Evolutionary conservation across 306 rosid genomes (phyloP), one percentile per base, ranked within the genome.

Genomic region (Prosopis cineraria): DNA sequence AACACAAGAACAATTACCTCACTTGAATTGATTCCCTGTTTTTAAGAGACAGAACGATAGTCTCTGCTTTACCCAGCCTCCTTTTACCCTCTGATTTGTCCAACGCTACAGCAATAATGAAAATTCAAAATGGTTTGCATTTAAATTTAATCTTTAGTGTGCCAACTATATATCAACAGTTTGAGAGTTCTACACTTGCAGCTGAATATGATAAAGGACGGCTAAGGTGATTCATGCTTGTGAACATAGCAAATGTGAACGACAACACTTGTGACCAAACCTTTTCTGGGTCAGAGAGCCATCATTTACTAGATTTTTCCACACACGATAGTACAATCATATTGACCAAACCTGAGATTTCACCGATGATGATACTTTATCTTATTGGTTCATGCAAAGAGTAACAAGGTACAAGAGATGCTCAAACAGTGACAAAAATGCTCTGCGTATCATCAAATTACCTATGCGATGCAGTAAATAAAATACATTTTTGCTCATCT

Each of bases 111-210:
- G 64, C 71, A 70, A 78, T 78, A 70, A 78, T 70, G 47, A 59
- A 78, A 59, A 70, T 14, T 78, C 59, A 37, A 43, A 70, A 78
- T 70, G 82, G 77, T 71, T 33, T 78, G 47, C 77, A 52, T 78
- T 69, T 78, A 17, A 70, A 58, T 68, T 30, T 14, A 24, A 56
- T 56, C 70, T 9, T 47, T 20, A 22, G 64, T 24, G 47, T 19
- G 48, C 6, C 48, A 56, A 37, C 66, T 48, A 34, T 34, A 72
- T 8, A 62, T 9, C 36, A 53, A 36, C 22, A 6, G 13, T 36
- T 11, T 20, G 13, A 2, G 0, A 41, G 64, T 71, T 71, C 8
- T 52, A 74, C 29, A 71, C 52, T 39, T 29, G 20, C 37, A 40
- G 63, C 65, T n/a, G n/a, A n/a, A n/a, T n/a, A n/a, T 34, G 48